Evolutionary conservation across 352 stramenopile genomes (phyloP).

Genomic region (Phytophthora pinifolia): DNA sequence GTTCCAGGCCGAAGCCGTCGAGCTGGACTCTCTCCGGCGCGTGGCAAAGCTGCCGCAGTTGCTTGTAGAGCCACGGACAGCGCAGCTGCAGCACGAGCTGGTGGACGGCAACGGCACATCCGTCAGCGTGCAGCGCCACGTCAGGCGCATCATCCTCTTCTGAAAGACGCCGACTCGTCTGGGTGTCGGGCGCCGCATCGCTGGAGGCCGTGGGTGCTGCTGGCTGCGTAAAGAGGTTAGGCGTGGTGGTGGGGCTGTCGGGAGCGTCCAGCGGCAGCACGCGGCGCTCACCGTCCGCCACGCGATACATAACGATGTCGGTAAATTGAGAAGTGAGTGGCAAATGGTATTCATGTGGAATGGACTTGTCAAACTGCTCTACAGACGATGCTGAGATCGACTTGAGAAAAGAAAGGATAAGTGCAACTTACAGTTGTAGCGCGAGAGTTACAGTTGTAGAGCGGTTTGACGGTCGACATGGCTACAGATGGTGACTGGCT

Average conservation of each 20-base stretch:
- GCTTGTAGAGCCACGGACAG: slow-evolving; percentile 40
- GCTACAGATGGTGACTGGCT: slow-evolving; percentile 2
- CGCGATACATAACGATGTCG: slow-evolving; percentile 22
- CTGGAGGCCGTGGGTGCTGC: background rate
- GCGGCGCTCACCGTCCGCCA: slow-evolving; percentile 14
- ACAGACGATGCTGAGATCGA: background rate
- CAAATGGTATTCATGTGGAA: background rate
- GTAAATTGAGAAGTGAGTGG: slow-evolving; percentile 3
- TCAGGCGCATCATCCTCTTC: slow-evolving; percentile 29
- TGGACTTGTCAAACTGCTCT: slow-evolving; percentile 8
- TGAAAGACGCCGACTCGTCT: slow-evolving; percentile 7
- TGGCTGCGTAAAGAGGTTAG: background rate
- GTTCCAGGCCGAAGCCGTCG: background rate
- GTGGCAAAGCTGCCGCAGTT: slow-evolving; percentile 31
- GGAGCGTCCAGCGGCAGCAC: slow-evolving; percentile 18
- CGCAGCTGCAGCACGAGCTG: slow-evolving; percentile 30
- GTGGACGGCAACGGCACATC: slow-evolving; percentile 55
- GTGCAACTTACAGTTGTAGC: slow-evolving; percentile 4
- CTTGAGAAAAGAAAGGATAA: slow-evolving; percentile 1
- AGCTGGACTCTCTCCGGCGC: background rate
- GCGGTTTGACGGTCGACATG: background rate
- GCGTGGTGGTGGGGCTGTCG: background rate
- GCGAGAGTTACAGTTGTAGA: too few species aligned
- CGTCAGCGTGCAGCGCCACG: slow-evolving; percentile 47
- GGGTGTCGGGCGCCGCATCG: background rate